These are phyloP conservation scores for Pleurotus sapidus DNA, from an alignment of 768 basidiomycete species.

Conservation along the genomic window DNA sequence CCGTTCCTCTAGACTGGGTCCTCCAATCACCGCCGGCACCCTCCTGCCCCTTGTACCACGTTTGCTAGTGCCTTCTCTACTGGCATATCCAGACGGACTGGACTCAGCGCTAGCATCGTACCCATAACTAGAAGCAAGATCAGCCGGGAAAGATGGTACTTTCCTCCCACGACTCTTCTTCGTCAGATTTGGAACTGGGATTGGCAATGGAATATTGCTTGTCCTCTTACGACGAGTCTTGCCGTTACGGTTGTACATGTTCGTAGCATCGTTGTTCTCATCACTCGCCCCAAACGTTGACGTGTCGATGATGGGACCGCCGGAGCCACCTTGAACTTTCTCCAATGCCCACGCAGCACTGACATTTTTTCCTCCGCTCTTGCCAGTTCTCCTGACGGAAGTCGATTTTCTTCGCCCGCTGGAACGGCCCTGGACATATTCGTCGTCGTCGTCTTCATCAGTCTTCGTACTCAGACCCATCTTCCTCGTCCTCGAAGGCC, in stretches of 20 bases:
- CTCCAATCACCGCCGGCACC: not conserved
- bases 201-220: conserved; percentile 34
- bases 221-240: not conserved
- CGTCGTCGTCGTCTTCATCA: conserved; percentile 15
- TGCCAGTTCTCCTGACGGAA: not conserved
- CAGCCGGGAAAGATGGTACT: conserved; percentile 38
- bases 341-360: conserved; percentile 2
- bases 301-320: not conserved
- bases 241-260: not conserved
- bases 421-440: conserved; percentile 4
- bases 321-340: not conserved
- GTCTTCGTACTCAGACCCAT: conserved; percentile 20
- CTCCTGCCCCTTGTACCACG: conserved; percentile 1
- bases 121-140: conserved; percentile 5
- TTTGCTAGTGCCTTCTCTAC: conserved; percentile 3
- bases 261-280: not conserved
- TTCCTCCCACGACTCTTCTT: conserved; percentile 63
- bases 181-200: conserved; percentile 58
- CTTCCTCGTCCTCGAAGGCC: conserved; percentile 21
- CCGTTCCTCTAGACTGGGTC: conserved; percentile 26
- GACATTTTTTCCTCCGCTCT: not conserved
- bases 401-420: not conserved
- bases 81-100: not conserved
- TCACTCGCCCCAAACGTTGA: conserved; percentile 12
- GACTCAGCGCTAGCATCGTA: conserved; percentile 2